phyloP scores from a whole-genome alignment of 2,329 filamentous ascomycete genomes.

The Sclerotinia borealis region DNA sequence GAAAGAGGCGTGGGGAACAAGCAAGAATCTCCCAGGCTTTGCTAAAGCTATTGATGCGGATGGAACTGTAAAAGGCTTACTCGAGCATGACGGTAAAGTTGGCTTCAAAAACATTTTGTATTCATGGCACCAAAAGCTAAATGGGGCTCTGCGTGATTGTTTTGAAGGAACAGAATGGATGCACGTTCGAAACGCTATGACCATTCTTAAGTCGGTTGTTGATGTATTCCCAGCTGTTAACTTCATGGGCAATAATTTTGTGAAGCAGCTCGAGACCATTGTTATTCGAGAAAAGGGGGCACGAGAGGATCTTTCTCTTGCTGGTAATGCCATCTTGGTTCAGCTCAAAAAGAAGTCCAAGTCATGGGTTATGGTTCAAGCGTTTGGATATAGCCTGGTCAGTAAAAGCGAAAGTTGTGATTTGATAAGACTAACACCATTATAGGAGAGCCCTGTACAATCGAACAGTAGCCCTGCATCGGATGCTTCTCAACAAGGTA shows the following conservation, averaged over 20 bases:
- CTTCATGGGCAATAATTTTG: slow-evolving; percentile 70
- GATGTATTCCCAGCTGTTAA: slow-evolving; percentile 84
- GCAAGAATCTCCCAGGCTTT: slow-evolving; percentile 69
- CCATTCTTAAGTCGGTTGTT: slow-evolving; percentile 73
- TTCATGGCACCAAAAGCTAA: slow-evolving; percentile 84
- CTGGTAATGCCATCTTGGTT: slow-evolving; percentile 65
- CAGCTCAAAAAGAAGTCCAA: slow-evolving; percentile 61
- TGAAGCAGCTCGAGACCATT: slow-evolving; percentile 59
- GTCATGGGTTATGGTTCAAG: slow-evolving; percentile 68
- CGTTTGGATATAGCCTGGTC: slow-evolving; percentile 62
- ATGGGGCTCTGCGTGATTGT: slow-evolving; percentile 73
- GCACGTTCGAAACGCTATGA: slow-evolving; percentile 95
- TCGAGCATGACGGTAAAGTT: slow-evolving; percentile 78
- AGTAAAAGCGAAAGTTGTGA: slow-evolving; percentile 26
- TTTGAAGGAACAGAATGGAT: slow-evolving; percentile 85
- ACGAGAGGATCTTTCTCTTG: slow-evolving; percentile 68
- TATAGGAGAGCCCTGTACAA: slow-evolving; percentile 16
- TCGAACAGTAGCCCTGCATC: slow-evolving; percentile 12
- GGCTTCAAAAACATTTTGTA: slow-evolving; percentile 80
- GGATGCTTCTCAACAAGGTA: slow-evolving; percentile 8
- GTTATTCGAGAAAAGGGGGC: slow-evolving; percentile 55
- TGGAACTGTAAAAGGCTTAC: slow-evolving; percentile 62
- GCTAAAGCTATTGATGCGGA: slow-evolving; percentile 65
- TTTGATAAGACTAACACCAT: slow-evolving; percentile 29
- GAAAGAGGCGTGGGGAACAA: slow-evolving; percentile 67